These are phyloP conservation scores for Marsdenia floribunda DNA, from an alignment of 257 asterid species.

Conservation along the genomic window DNA sequence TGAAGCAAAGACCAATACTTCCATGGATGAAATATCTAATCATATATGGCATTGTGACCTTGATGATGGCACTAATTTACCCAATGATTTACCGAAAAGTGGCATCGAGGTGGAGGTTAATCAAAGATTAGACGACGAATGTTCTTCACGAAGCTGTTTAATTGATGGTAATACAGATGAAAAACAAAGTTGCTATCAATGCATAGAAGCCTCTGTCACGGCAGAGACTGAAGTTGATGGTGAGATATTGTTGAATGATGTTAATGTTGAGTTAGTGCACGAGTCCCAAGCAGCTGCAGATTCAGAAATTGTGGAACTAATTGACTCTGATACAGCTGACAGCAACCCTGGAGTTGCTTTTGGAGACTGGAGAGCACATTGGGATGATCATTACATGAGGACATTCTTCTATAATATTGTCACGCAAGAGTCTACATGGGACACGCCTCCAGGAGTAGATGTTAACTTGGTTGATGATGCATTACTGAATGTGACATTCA, in stretches of 20 bases:
- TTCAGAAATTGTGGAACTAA: conserved; percentile 21
- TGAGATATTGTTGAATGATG: conserved; percentile 16
- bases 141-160: conserved; percentile 36
- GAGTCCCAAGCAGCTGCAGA: conserved; percentile 19
- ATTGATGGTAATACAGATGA: conserved; percentile 22
- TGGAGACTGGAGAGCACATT: conserved; percentile 55
- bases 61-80: conserved; percentile 16
- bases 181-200: conserved; percentile 22
- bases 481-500: conserved; percentile 19
- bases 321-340: conserved; percentile 15
- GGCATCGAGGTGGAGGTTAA: conserved; percentile 18
- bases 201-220: conserved; percentile 16
- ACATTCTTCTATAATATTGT: conserved; percentile 52
- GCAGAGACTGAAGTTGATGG: conserved; percentile 28
- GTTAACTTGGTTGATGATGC: conserved; percentile 22
- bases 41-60: conserved; percentile 19
- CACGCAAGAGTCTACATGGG: conserved; percentile 76
- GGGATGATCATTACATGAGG: conserved; percentile 64
- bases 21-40: conserved; percentile 25
- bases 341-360: conserved; percentile 16
- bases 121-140: conserved; percentile 25
- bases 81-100: conserved; percentile 13
- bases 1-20: conserved; percentile 22
- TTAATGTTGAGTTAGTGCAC: conserved; percentile 20
- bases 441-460: conserved; percentile 67